phyloP scores from a whole-genome alignment of 208 protist species.

The Phytomonas sp. region DNA sequence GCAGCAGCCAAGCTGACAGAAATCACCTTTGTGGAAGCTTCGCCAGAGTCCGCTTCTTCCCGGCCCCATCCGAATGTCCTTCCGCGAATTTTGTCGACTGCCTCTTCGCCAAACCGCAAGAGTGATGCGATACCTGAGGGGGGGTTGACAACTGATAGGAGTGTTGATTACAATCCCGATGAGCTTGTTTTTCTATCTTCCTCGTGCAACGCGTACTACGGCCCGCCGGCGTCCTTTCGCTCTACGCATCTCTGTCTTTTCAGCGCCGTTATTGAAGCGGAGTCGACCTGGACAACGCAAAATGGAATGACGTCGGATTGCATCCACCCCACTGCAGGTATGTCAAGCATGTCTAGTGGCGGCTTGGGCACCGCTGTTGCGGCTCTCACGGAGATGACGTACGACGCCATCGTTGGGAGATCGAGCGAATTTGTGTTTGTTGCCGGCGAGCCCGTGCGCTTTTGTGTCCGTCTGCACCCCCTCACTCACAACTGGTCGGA shows the following conservation, averaged over 20 bases:
- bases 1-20: not conserved
- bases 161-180: constrained; percentile 33
- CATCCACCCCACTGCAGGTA: not conserved
- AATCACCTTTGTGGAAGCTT: not conserved
- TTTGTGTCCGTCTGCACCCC: constrained; percentile 58
- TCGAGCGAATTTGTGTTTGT: constrained; percentile 49
- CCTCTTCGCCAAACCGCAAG: not conserved
- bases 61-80: not conserved
- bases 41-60: not conserved
- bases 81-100: not conserved
- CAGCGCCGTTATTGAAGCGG: constrained; percentile 56
- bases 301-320: constrained; percentile 34
- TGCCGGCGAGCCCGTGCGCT: constrained; percentile 66
- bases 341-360: constrained; percentile 5
- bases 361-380: not conserved
- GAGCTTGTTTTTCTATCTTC: constrained; percentile 28
- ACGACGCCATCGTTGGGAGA: constrained; percentile 33
- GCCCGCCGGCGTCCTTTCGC: constrained; percentile 38
- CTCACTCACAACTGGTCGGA: constrained; percentile 79
- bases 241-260: constrained; percentile 71
- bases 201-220: constrained; percentile 50
- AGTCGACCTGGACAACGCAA: constrained; percentile 40
- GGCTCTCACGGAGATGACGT: not conserved
- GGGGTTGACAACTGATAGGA: constrained; percentile 2
- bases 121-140: not conserved